Percentiles rank a stretch among this genome's conserved stretches.
phyloP scores from a whole-genome alignment of 345 rosid genomes.

The Excoecaria agallocha region DNA sequence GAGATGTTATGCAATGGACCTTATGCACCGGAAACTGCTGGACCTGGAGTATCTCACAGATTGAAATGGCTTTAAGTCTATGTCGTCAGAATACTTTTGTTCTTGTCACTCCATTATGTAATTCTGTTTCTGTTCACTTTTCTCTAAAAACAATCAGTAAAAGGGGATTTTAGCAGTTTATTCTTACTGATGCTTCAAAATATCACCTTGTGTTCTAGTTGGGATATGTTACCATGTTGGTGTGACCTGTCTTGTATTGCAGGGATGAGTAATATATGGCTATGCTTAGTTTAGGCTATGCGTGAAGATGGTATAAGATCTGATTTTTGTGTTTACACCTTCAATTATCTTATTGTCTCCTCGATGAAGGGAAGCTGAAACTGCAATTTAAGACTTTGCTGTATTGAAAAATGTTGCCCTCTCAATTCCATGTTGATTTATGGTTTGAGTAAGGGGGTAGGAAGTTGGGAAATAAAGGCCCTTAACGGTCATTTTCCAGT shows the following conservation, averaged over 20 bases:
- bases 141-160: background rate
- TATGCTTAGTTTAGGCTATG: no score
- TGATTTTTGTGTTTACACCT: no score
- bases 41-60: background rate
- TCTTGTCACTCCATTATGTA: slow-evolving; percentile 2
- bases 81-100: background rate
- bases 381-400: background rate
- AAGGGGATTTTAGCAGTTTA: background rate
- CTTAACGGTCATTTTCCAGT: background rate
- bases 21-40: slow-evolving; percentile 14
- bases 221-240: no score
- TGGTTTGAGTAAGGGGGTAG: no score
- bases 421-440: background rate
- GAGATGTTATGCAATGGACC: slow-evolving; percentile 4
- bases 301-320: no score
- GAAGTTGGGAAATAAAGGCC: background rate
- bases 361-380: background rate
- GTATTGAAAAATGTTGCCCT: background rate
- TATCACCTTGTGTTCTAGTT: no score
- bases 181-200: slow-evolving; percentile 11
- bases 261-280: background rate
- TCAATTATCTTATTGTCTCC: no score
- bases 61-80: slow-evolving; percentile 13
- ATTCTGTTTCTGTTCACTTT: background rate
- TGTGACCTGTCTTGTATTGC: background rate